A percentile compares a stretch with the other conserved stretches of the same genome.
Conservation (phyloP, 225 moss, liverwort and hornwort species). For the Ulota crispa region DNA sequence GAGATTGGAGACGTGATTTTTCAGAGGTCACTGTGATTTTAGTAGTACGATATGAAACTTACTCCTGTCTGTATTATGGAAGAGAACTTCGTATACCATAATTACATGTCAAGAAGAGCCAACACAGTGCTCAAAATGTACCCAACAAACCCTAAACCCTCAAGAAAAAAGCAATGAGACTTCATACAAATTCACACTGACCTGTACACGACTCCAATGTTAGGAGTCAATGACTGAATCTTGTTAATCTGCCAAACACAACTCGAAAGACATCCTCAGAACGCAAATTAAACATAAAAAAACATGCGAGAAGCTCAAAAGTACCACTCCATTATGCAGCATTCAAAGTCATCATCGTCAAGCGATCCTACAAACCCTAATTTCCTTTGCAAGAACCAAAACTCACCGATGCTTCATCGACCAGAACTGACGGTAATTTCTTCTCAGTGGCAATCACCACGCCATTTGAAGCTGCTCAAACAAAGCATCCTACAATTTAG, state of each 20-base stretch:
- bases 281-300: neutral
- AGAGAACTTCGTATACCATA: neutral
- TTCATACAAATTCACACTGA: constrained; percentile 17
- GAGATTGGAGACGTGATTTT: too few species aligned
- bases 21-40: too few species aligned
- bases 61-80: too few species aligned
- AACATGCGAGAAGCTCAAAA: neutral
- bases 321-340: neutral
- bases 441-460: constrained; percentile 99
- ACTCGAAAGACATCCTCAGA: neutral
- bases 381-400: neutral
- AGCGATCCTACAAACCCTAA: constrained; percentile 28
- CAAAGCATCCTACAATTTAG: constrained; percentile 43
- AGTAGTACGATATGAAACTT: too few species aligned
- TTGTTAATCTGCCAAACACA: constrained; percentile 78
- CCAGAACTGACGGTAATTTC: constrained; percentile 89
- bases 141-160: neutral
- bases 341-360: neutral
- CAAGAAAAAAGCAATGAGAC: neutral
- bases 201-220: constrained; percentile 99
- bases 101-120: neutral
- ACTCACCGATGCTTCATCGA: constrained; percentile 83
- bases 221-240: constrained; percentile 86
- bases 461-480: constrained; percentile 75
- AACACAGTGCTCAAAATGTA: neutral